Conservation (phyloP, 495 filamentous ascomycete genomes). For the Penicillium longicatenatum region DNA sequence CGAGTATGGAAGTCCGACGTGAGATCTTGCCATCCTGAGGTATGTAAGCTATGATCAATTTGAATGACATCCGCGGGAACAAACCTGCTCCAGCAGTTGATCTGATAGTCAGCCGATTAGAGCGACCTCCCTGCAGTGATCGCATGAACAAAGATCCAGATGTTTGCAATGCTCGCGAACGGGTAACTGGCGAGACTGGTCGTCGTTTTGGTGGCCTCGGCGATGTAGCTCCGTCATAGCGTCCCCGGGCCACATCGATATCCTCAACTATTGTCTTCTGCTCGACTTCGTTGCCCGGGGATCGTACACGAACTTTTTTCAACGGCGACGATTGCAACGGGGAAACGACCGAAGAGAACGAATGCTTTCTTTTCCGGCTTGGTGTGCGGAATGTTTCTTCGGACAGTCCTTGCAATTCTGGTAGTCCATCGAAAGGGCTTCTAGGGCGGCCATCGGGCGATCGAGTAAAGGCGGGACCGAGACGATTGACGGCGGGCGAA, state of each 20-base stretch:
- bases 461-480: slow-evolving; percentile 48
- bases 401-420: slow-evolving; percentile 26
- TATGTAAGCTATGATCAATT: slow-evolving; percentile 9
- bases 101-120: slow-evolving; percentile 38
- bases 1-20: slow-evolving; percentile 72
- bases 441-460: slow-evolving; percentile 37
- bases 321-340: slow-evolving; percentile 59
- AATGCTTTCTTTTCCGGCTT: slow-evolving; percentile 47
- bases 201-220: slow-evolving; percentile 22
- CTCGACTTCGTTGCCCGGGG: slow-evolving; percentile 37
- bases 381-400: slow-evolving; percentile 39
- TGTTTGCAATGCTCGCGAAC: slow-evolving; percentile 45
- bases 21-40: slow-evolving; percentile 68
- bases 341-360: slow-evolving; percentile 50
- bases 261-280: slow-evolving; percentile 34
- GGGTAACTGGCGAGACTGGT: slow-evolving; percentile 41
- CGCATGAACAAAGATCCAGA: slow-evolving; percentile 45
- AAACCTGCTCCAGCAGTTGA: slow-evolving; percentile 47
- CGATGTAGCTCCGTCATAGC: slow-evolving; percentile 16
- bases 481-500: slow-evolving; percentile 61
- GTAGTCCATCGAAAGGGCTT: slow-evolving; percentile 29
- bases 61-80: slow-evolving; percentile 13
- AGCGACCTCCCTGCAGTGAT: slow-evolving; percentile 37
- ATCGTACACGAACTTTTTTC: slow-evolving; percentile 41
- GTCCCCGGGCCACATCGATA: slow-evolving; percentile 28